Evolutionary conservation across 306 rosid species (phyloP).

Genomic region (Ormosia semicastrata): DNA sequence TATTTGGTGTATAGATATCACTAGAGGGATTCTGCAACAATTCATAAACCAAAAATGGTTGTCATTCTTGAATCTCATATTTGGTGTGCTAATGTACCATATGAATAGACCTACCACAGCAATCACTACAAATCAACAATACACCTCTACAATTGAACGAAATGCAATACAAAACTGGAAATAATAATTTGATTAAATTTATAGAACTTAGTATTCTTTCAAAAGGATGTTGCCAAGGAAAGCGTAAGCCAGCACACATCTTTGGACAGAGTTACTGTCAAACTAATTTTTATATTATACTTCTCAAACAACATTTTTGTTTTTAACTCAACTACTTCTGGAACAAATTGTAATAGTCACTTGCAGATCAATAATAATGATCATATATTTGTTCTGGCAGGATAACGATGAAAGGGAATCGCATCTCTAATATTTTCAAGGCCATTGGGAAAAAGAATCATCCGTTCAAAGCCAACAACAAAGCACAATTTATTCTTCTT

Average conservation of each 20-base stretch:
- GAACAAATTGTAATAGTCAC: not conserved
- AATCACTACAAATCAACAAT: not conserved
- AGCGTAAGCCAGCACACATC: not conserved
- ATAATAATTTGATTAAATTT: not conserved
- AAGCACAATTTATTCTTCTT: too few relatives aligned
- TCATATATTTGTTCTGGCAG: constrained; percentile 89
- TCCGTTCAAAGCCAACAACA: constrained; percentile 74
- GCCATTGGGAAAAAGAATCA: constrained; percentile 93
- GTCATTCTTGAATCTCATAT: not conserved
- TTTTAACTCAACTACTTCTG: constrained; percentile 3
- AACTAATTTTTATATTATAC: not conserved
- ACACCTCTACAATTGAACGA: not conserved
- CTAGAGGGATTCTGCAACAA: not conserved
- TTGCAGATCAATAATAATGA: not conserved
- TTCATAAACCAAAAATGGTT: not conserved
- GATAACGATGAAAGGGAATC: constrained; percentile 93
- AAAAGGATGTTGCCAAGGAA: not conserved
- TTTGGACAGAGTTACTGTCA: not conserved
- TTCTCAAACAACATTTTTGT: not conserved
- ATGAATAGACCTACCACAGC: not conserved
- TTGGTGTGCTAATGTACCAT: not conserved
- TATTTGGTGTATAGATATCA: too few relatives aligned
- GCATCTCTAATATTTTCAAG: constrained; percentile 90
- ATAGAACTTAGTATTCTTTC: not conserved
- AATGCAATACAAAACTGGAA: not conserved